These are phyloP conservation scores for Mrakia blollopis DNA, from an alignment of 768 basidiomycete genomes.

Conservation along the genomic window DNA sequence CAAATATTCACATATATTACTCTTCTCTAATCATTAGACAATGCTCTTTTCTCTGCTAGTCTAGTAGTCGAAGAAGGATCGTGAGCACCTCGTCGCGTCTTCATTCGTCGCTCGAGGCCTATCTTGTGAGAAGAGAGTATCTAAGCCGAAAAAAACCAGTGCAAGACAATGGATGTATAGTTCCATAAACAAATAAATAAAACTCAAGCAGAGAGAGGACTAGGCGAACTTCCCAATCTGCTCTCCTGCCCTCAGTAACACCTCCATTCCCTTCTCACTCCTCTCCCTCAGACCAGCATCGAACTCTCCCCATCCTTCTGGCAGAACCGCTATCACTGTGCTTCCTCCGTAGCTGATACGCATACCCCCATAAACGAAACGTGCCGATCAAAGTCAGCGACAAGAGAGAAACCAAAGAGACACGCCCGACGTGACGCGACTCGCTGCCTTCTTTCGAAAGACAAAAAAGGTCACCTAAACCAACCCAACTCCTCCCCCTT, in stretches of 20 bases:
- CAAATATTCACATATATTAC: too few species aligned
- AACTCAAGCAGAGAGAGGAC: too few species aligned
- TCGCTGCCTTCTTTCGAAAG: too few species aligned
- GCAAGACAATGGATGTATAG: too few species aligned
- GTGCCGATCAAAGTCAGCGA: background rate
- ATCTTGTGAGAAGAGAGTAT: too few species aligned
- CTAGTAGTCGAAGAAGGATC: too few species aligned
- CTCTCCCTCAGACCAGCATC: background rate
- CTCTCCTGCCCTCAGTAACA: background rate
- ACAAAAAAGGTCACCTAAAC: background rate
- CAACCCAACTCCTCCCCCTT: conserved; percentile 9
- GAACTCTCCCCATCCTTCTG: background rate
- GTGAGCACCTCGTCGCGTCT: too few species aligned
- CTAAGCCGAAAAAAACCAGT: too few species aligned
- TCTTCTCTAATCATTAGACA: too few species aligned
- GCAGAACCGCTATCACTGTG: background rate
- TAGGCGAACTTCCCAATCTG: background rate
- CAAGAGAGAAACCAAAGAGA: background rate
- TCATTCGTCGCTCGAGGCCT: too few species aligned
- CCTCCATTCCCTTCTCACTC: conserved; percentile 1
- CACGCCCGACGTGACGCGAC: background rate
- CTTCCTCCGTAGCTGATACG: background rate
- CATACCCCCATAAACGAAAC: background rate
- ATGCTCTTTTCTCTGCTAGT: too few species aligned
- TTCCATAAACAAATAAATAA: too few species aligned